phyloP scores from a whole-genome alignment of 176 grass and related monocot genomes.

The Poa pratensis region DNA sequence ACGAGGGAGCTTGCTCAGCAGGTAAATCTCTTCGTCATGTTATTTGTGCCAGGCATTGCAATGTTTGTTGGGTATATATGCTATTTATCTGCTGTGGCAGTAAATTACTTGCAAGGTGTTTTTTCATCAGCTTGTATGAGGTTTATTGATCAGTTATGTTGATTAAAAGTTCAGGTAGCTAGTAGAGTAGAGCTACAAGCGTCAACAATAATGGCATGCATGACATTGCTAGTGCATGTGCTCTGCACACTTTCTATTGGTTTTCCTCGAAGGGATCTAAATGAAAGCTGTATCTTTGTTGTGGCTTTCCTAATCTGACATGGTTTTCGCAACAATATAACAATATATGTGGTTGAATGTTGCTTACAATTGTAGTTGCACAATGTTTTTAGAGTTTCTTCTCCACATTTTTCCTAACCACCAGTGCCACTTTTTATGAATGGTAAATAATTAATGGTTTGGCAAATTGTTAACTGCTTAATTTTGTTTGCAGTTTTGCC shows the following conservation, averaged over 20 bases:
- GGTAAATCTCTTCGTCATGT: constrained; percentile 40
- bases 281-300: constrained; percentile 3
- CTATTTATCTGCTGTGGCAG: not conserved
- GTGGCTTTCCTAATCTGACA: constrained; percentile 2
- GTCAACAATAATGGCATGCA: not conserved
- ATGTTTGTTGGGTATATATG: not conserved
- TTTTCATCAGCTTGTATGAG: not conserved
- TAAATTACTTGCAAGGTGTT: not conserved
- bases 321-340: constrained; percentile 28
- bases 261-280: not conserved
- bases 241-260: not conserved
- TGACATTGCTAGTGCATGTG: not conserved
- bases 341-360: not conserved
- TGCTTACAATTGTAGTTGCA: not conserved
- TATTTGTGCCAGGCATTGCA: constrained; percentile 1
- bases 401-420: not conserved
- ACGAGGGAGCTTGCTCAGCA: constrained; percentile 98
- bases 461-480: not conserved
- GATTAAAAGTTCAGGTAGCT: constrained; percentile 8
- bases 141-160: not conserved
- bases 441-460: not conserved
- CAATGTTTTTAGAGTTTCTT: not conserved
- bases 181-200: not conserved
- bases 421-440: not conserved
- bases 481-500: not conserved